Percentiles rank a stretch among this genome's conserved stretches.
phyloP scores from a whole-genome alignment of 257 asterid genomes.

The Lycium barbarum region DNA sequence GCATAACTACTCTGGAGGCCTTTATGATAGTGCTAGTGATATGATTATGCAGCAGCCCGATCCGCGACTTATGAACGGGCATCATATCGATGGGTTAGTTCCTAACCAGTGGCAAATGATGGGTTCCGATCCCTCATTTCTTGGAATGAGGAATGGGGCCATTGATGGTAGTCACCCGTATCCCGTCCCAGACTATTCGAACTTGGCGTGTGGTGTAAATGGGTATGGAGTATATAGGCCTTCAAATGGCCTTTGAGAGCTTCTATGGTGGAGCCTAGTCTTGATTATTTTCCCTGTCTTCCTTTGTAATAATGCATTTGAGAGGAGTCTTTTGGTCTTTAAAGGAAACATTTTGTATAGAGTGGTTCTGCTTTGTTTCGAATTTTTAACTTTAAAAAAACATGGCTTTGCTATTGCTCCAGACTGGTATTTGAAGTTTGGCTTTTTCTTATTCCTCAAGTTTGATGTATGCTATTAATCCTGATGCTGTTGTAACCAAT shows the following conservation, averaged over 20 bases:
- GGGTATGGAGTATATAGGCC: slow-evolving; percentile 76
- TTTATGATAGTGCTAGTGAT: slow-evolving; percentile 57
- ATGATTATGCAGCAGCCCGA: slow-evolving; percentile 54
- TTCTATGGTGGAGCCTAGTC: slow-evolving; percentile 22
- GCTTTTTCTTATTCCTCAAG: neutral
- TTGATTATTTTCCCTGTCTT: slow-evolving; percentile 27
- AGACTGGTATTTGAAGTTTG: slow-evolving; percentile 26
- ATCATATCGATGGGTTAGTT: slow-evolving; percentile 60
- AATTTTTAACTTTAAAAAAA: slow-evolving; percentile 21
- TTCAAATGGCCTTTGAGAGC: slow-evolving; percentile 66
- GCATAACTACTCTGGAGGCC: slow-evolving; percentile 50
- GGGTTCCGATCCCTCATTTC: slow-evolving; percentile 54
- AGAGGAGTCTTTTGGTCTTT: slow-evolving; percentile 28
- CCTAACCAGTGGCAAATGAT: slow-evolving; percentile 78
- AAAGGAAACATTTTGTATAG: slow-evolving; percentile 46
- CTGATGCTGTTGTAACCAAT: neutral
- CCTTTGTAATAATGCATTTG: slow-evolving; percentile 33
- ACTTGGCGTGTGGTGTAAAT: slow-evolving; percentile 57
- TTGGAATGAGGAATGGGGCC: slow-evolving; percentile 52
- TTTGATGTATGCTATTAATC: neutral
- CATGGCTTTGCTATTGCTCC: slow-evolving; percentile 24
- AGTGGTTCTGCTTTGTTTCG: slow-evolving; percentile 41
- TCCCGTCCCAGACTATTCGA: slow-evolving; percentile 64
- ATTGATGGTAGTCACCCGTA: slow-evolving; percentile 54
- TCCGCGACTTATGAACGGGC: slow-evolving; percentile 58